Conservation (phyloP, 129 eudicot species). For the Chrysanthemum makinoi region DNA sequence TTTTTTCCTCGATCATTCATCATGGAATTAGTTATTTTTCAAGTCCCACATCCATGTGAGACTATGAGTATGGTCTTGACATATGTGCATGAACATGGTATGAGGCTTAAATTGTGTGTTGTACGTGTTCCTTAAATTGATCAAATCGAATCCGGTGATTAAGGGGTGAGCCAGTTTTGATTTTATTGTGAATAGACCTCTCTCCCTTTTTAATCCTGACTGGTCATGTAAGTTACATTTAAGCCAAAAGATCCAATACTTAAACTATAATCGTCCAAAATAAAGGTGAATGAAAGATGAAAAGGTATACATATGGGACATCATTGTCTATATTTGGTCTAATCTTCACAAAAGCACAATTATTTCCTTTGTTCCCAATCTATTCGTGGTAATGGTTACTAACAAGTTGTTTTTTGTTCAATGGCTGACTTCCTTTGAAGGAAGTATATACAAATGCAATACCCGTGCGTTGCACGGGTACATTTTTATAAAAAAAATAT, state of each 20-base stretch:
- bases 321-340: neutral
- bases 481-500: no score
- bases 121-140: no score
- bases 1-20: neutral
- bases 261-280: neutral
- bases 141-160: no score
- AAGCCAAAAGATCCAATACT: neutral
- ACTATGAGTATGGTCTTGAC: neutral
- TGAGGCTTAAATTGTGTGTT: constrained; percentile 3
- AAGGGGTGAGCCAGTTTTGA: no score
- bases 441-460: no score
- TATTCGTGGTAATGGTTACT: neutral
- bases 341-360: neutral
- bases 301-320: neutral
- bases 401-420: neutral
- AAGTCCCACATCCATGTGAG: constrained; percentile 6
- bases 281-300: neutral
- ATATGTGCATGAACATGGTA: no score
- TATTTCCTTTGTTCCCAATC: constrained; percentile 5
- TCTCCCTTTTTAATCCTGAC: constrained; percentile 37
- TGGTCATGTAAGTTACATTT: constrained; percentile 17
- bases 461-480: no score
- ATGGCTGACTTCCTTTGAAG: no score
- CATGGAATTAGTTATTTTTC: neutral
- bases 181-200: constrained; percentile 32